Conservation (phyloP, 1,284 basidiomycete genomes). For the Malassezia psittaci region DNA sequence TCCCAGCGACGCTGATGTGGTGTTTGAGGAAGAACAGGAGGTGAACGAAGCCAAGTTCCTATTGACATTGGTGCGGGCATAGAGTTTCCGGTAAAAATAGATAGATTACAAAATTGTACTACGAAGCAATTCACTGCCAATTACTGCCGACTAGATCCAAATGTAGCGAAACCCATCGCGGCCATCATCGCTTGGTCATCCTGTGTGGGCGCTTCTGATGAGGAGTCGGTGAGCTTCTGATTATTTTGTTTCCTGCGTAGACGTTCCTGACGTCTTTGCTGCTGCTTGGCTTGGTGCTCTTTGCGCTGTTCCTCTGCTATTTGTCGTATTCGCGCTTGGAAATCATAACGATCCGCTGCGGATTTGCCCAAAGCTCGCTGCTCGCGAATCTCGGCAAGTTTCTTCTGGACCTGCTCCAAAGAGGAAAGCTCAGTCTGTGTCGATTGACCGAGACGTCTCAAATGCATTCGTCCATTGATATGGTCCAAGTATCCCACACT, state of each 20-base stretch:
- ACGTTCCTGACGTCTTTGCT: slow-evolving; percentile 53
- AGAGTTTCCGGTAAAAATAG: not conserved
- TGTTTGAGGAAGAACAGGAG: slow-evolving; percentile 79
- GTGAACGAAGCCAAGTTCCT: slow-evolving; percentile 70
- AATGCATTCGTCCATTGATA: slow-evolving; percentile 82
- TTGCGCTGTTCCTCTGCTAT: slow-evolving; percentile 56
- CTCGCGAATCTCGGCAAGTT: slow-evolving; percentile 68
- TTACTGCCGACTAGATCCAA: slow-evolving; percentile 60
- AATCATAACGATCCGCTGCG: slow-evolving; percentile 59
- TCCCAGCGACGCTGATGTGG: slow-evolving; percentile 51
- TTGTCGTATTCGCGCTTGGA: slow-evolving; percentile 73
- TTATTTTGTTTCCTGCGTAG: slow-evolving; percentile 49
- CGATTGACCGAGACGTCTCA: slow-evolving; percentile 82
- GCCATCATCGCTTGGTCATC: slow-evolving; percentile 59
- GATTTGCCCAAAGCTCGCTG: slow-evolving; percentile 5
- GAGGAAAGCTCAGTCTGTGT: slow-evolving; percentile 83
- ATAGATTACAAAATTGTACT: not conserved
- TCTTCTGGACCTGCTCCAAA: slow-evolving; percentile 75
- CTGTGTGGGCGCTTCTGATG: slow-evolving; percentile 52
- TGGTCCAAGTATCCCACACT: slow-evolving; percentile 88
- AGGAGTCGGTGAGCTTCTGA: too few species aligned
- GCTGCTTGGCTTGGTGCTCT: slow-evolving; percentile 52
- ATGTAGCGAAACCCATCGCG: slow-evolving; percentile 88
- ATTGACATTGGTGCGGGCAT: slow-evolving; percentile 40
- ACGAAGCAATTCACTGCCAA: not conserved